Conservation (phyloP, 176 grass and related monocot genomes). For the Bonia amplexicaulis region DNA sequence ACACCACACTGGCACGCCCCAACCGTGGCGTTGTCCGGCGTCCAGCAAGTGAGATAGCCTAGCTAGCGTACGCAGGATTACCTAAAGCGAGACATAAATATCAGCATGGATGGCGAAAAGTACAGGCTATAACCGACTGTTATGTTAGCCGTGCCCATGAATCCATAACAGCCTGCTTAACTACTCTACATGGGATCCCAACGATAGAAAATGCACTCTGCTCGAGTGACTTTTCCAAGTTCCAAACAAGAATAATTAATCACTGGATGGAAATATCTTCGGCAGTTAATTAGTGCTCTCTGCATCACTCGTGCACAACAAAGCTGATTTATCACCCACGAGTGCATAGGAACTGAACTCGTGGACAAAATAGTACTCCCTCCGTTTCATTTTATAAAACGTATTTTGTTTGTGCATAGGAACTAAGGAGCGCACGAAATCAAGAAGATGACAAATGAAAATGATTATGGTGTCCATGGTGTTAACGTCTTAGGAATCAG, state of each 20-base stretch:
- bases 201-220: background rate
- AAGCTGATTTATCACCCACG: background rate
- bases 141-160: background rate
- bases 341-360: no score
- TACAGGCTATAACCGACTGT: background rate
- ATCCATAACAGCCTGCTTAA: background rate
- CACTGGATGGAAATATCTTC: background rate
- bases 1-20: background rate
- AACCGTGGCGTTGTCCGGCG: background rate
- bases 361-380: background rate
- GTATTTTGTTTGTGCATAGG: no score
- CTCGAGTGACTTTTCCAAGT: background rate
- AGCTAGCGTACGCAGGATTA: background rate
- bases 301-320: constrained; percentile 17
- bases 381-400: no score
- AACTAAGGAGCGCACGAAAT: no score
- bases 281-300: background rate
- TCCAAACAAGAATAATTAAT: background rate
- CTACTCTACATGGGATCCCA: background rate
- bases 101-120: background rate
- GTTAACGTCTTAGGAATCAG: no score
- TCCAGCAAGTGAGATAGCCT: background rate
- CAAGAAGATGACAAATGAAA: no score
- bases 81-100: constrained; percentile 21
- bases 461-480: no score